Evolutionary conservation across 805 yeast genomes (phyloP), one percentile per base, ranked within the genome.

Genomic region (Grigorovia transvaalensis): DNA sequence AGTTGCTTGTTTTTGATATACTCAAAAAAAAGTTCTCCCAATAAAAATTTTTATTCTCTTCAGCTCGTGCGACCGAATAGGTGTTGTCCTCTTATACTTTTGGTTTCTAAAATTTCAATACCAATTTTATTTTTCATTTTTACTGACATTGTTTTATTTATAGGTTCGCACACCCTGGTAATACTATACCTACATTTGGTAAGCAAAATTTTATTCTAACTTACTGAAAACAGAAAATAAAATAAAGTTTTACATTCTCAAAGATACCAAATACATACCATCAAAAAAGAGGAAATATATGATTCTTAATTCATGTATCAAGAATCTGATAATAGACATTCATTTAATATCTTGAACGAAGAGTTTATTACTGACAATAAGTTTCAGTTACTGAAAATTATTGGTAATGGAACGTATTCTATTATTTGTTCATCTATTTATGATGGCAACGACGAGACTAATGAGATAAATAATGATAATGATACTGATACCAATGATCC

Each of bases 381-480:
- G 50, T 88, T 90, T 66, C 85, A 87, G 63, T 76, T 93, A 57
- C 85, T 88, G 53, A 86, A 89, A 63, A 96, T 90, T 58, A 77
- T 93, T 44, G 98, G 98, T 7, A 96, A 91, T 60, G 99, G 98
- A 5, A 97, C 98, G 0, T 91, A 91, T 63, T 98, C 98, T 30
- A 81, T 90, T 2, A 97, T 91, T 6, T 91, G 97, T 64, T 85
- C 96, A 0, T 98, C 99, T 23, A 80, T 82, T 59, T 89, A 88
- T 66, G 75, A 80, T 3, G 15, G 3, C 15, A 38, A 13, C 4
- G 15, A 13, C 15, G 42, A 38, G 5, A 8, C 9, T n/a, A 15
- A 38, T 8, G 15, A 15, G 2, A 38, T 7, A 17, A 38, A 38
- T 12, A 38, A 38, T 38, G 17, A 13, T 2, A 38, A 13, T 13